A percentile compares a stretch with the other conserved stretches of the same genome.
Conservation (phyloP, 352 stramenopile genomes). For the Elongisporangium anandrum region DNA sequence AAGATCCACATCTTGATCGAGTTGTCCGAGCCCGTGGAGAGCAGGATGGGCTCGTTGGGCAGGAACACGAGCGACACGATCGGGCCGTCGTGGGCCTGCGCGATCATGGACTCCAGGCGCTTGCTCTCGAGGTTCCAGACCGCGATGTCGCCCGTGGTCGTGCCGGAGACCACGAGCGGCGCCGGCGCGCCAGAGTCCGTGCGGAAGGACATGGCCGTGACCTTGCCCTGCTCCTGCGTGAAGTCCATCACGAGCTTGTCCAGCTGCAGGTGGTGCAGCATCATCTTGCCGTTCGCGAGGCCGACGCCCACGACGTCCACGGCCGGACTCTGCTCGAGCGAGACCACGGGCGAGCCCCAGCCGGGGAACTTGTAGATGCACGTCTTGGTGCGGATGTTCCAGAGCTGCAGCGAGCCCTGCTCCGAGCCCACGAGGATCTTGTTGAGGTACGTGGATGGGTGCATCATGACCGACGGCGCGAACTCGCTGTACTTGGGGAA, state of each 20-base stretch:
- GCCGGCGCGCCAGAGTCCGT: conserved; percentile 68
- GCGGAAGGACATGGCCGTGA: conserved; percentile 87
- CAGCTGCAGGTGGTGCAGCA: conserved; percentile 86
- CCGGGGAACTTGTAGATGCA: conserved; percentile 86
- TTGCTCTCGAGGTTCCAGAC: conserved; percentile 92
- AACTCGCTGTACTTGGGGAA: conserved; percentile 41
- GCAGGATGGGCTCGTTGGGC: conserved; percentile 83
- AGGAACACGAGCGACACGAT: conserved; percentile 82
- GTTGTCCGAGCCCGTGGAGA: conserved; percentile 89
- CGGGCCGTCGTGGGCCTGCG: conserved; percentile 65
- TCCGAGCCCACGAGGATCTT: conserved; percentile 90
- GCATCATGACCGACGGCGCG: conserved; percentile 75
- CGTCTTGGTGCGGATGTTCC: conserved; percentile 90
- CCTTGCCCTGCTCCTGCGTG: conserved; percentile 62
- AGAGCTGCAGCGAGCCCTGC: conserved; percentile 81
- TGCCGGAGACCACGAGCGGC: conserved; percentile 63
- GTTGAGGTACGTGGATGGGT: conserved; percentile 93
- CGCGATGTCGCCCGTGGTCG: conserved; percentile 74
- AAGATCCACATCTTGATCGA: conserved; percentile 94
- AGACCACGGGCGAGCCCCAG: conserved; percentile 61
- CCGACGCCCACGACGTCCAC: conserved; percentile 89
- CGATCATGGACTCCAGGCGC: conserved; percentile 79
- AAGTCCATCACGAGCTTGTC: conserved; percentile 83
- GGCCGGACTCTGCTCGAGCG: conserved; percentile 82
- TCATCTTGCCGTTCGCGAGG: conserved; percentile 70